Evolutionary conservation across 2,329 filamentous ascomycete species (phyloP).

Genomic region (Emericellopsis cladophorae): DNA sequence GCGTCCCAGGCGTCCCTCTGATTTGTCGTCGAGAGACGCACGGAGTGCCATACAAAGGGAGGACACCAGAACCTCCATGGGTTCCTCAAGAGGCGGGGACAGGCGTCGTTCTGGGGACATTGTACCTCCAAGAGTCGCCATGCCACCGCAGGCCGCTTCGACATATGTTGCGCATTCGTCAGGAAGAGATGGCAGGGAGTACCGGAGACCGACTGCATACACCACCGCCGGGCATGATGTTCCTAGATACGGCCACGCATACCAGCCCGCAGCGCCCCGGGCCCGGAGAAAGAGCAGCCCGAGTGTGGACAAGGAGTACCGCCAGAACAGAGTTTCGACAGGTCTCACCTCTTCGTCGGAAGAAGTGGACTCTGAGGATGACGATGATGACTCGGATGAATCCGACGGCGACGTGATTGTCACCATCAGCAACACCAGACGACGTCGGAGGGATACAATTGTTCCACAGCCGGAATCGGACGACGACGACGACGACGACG

Average conservation of each 20-base stretch:
- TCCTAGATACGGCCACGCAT: neutral
- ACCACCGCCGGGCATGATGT: neutral
- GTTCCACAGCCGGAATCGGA: neutral
- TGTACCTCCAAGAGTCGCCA: neutral
- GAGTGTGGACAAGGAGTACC: neutral
- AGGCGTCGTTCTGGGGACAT: neutral
- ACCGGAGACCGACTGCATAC: no score
- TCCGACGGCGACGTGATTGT: no score
- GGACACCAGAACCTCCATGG: neutral
- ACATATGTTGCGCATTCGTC: neutral
- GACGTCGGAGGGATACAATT: neutral
- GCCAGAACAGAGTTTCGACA: neutral
- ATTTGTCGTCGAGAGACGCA: neutral
- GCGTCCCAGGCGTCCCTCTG: no score
- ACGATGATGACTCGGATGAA: neutral
- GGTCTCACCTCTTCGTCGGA: neutral
- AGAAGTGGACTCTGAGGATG: neutral
- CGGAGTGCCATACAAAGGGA: neutral
- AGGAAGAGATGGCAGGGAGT: no score
- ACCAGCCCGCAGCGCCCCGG: neutral
- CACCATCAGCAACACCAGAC: neutral
- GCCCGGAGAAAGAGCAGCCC: neutral
- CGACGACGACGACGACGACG: constrained; percentile 1
- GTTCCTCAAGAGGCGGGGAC: neutral
- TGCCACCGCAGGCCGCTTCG: neutral